These are phyloP conservation scores for Sporothrix curviconia DNA, from an alignment of 2,329 filamentous ascomycete genomes.

Conservation along the genomic window DNA sequence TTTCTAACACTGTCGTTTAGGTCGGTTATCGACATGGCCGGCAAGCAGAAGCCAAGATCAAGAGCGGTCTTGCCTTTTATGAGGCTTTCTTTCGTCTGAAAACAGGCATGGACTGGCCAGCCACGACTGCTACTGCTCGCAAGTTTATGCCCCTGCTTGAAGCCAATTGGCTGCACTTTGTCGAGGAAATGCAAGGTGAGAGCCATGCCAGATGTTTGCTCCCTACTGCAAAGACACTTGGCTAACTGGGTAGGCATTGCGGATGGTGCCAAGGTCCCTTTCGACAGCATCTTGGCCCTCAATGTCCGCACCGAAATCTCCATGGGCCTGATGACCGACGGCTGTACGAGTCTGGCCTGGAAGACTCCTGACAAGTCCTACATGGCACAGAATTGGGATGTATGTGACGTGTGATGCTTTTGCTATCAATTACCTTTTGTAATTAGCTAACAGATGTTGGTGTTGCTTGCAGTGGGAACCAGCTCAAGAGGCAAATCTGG, in stretches of 20 bases:
- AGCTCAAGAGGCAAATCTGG: neutral
- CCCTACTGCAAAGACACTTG: no score
- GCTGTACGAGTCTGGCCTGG: conserved; percentile 50
- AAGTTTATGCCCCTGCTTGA: neutral
- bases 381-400: conserved; percentile 54
- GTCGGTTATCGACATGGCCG: conserved; percentile 1
- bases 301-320: conserved; percentile 53
- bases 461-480: neutral
- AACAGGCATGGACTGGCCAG: neutral
- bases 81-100: neutral
- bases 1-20: no score
- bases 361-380: conserved; percentile 28
- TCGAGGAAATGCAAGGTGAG: conserved; percentile 33
- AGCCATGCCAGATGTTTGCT: neutral
- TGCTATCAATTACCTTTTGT: neutral
- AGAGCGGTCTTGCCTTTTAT: neutral
- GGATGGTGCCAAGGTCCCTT: conserved; percentile 37
- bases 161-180: neutral
- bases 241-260: conserved; percentile 51
- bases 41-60: neutral
- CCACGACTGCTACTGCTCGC: neutral
- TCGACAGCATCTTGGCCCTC: conserved; percentile 48
- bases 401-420: neutral
- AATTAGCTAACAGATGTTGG: neutral
- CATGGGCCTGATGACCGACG: conserved; percentile 50